These are phyloP conservation scores for Lumnitzera littorea DNA, from an alignment of 345 rosid genomes.

Conservation along the genomic window DNA sequence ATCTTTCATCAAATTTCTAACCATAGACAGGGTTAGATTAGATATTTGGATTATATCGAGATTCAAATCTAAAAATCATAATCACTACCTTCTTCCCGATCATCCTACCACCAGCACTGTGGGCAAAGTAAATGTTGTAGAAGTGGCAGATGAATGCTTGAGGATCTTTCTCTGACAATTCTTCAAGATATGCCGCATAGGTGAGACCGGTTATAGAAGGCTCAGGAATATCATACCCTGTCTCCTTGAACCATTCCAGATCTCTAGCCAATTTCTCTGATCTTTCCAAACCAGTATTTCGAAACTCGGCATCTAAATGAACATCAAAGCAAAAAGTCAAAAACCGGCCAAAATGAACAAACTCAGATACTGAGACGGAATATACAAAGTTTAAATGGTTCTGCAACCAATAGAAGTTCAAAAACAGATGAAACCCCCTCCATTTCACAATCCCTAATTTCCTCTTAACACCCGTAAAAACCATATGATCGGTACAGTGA, in stretches of 20 bases:
- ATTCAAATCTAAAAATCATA: no score
- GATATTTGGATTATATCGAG: no score
- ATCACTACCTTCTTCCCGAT: conserved; percentile 18
- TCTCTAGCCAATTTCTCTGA: conserved; percentile 15
- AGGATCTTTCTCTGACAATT: conserved; percentile 20
- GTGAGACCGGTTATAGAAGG: conserved; percentile 14
- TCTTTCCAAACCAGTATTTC: conserved; percentile 21
- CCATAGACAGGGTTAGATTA: no score
- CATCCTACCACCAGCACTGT: conserved; percentile 24
- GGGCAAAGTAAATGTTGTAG: conserved; percentile 24
- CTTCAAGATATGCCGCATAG: conserved; percentile 16
- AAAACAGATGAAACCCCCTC: no score
- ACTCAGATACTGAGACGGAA: no score
- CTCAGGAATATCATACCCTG: conserved; percentile 20
- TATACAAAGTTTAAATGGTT: no score
- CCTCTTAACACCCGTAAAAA: no score
- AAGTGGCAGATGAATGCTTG: conserved; percentile 26
- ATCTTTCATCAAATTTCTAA: no score
- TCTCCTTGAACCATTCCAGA: conserved; percentile 19
- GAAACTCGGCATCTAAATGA: conserved; percentile 12
- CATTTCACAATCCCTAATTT: no score
- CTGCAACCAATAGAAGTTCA: no score
- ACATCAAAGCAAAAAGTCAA: neutral
- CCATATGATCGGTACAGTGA: neutral
- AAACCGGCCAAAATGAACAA: neutral